Evolutionary conservation across 306 rosid genomes (phyloP).

Genomic region (Casuarina cunninghamiana): DNA sequence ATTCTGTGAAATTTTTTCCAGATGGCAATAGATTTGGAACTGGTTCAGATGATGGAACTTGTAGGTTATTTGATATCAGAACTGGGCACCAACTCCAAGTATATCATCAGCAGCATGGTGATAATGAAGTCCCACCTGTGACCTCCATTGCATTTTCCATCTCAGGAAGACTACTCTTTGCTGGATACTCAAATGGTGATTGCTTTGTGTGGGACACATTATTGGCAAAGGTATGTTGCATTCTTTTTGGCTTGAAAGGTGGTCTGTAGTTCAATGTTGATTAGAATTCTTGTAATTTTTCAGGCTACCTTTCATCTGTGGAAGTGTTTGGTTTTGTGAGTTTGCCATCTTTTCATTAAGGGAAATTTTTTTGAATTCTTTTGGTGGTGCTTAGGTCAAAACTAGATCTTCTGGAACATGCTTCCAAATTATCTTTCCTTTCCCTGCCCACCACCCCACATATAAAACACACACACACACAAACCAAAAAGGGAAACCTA

Average conservation of each 20-base stretch:
- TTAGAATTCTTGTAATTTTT: not conserved
- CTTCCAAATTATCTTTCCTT: not conserved
- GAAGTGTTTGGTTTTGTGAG: not conserved
- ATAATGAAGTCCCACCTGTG: slow-evolving; percentile 55
- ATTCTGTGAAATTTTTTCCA: slow-evolving; percentile 84
- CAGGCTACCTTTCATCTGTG: not conserved
- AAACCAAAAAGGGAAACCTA: not conserved
- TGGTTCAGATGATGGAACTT: slow-evolving; percentile 95
- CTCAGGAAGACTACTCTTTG: slow-evolving; percentile 94
- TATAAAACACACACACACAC: not conserved
- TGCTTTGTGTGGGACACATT: slow-evolving; percentile 96
- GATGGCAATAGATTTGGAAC: slow-evolving; percentile 98
- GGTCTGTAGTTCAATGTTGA: no score
- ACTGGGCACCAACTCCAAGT: slow-evolving; percentile 96
- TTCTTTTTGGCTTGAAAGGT: not conserved
- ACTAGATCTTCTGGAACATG: not conserved
- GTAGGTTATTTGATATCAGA: slow-evolving; percentile 89
- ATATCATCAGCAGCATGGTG: slow-evolving; percentile 63
- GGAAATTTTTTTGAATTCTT: not conserved
- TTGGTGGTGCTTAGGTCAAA: not conserved
- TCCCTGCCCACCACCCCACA: not conserved
- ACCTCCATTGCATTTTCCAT: slow-evolving; percentile 90
- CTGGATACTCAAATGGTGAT: slow-evolving; percentile 80
- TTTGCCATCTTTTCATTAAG: not conserved
- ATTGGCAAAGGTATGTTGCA: slow-evolving; percentile 69